Evolutionary conservation across 1,284 basidiomycete species (phyloP).

Genomic region (Hymenochaete sp.): DNA sequence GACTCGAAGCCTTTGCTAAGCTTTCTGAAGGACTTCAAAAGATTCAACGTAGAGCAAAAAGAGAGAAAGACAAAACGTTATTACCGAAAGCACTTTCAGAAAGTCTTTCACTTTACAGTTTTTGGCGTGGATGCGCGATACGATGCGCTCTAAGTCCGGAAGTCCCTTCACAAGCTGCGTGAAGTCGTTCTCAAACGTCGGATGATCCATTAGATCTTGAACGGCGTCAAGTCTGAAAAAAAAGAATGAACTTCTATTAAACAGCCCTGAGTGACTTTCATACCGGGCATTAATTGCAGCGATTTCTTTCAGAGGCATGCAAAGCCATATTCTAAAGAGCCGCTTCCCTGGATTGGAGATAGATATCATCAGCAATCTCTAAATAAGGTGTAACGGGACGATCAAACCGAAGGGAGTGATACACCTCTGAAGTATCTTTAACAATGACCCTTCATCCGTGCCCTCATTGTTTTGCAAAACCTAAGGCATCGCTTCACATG

Average conservation of each 20-base stretch:
- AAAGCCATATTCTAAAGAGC: conserved; percentile 90
- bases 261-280: conserved; percentile 19
- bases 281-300: conserved; percentile 82
- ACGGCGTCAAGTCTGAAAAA: conserved; percentile 77
- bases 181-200: conserved; percentile 70
- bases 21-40: conserved; percentile 62
- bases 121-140: conserved; percentile 89
- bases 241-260: conserved; percentile 11
- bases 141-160: conserved; percentile 88
- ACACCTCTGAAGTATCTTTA: conserved; percentile 79
- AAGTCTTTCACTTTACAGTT: conserved; percentile 84
- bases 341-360: conserved; percentile 58
- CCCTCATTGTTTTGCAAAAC: conserved; percentile 88
- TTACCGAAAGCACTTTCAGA: conserved; percentile 66
- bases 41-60: conserved; percentile 1
- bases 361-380: conserved; percentile 12
- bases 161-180: conserved; percentile 67
- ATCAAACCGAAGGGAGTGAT: conserved; percentile 78
- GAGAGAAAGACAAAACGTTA: conserved; percentile 21
- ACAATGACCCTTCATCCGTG: conserved; percentile 78
- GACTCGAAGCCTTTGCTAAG: conserved; percentile 58
- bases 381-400: conserved; percentile 10
- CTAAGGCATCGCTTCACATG: conserved; percentile 28
- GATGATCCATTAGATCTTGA: conserved; percentile 75
- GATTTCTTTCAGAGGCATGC: conserved; percentile 75